Conservation (phyloP, 805 yeast species). For the Teunomyces stri region DNA sequence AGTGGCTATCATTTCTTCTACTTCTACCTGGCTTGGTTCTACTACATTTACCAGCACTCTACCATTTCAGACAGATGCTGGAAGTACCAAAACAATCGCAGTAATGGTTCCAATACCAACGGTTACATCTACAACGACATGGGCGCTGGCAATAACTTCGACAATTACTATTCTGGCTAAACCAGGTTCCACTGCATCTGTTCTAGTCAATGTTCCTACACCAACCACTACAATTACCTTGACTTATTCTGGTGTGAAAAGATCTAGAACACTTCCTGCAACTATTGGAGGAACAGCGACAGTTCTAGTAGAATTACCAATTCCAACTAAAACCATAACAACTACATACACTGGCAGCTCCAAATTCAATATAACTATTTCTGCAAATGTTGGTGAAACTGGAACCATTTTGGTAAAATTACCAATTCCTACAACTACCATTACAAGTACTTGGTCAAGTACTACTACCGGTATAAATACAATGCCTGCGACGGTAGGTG, state of each 20-base stretch:
- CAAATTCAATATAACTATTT: no score
- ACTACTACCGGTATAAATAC: no score
- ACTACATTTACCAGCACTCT: background rate
- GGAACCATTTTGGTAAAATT: no score
- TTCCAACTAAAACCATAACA: background rate
- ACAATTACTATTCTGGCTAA: background rate
- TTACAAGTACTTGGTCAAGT: conserved; percentile 5
- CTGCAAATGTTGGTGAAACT: no score
- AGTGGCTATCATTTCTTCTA: background rate
- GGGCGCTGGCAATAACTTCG: background rate
- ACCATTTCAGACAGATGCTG: background rate
- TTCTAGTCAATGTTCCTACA: background rate
- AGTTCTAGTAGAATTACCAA: no score
- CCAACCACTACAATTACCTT: background rate
- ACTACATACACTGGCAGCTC: no score
- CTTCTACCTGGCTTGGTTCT: background rate
- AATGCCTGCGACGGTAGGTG: background rate
- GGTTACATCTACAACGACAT: conserved; percentile 5
- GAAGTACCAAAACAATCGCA: background rate
- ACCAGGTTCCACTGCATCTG: conserved; percentile 3
- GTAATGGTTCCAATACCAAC: background rate
- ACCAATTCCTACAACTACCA: conserved; percentile 11
- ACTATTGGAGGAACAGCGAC: no score
- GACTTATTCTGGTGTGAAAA: no score
- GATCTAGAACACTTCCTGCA: no score